Conservation (phyloP, 2,329 filamentous ascomycete genomes). For the Phyllosticta citrichinensis region DNA sequence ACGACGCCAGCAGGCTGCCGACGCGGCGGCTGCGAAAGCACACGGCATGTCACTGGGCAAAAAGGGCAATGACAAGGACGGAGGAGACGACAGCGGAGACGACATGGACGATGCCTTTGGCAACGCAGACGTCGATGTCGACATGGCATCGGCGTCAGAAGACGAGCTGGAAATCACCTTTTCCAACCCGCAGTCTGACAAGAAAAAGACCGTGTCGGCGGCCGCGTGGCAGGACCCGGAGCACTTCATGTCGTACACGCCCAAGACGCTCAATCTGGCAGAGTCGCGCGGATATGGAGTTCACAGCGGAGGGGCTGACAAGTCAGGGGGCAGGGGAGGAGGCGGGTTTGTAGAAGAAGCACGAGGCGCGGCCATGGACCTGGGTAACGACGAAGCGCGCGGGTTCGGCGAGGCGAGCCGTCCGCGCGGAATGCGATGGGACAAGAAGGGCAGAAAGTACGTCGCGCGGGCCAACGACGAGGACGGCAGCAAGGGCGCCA, state of each 20-base stretch:
- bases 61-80: slow-evolving; percentile 9
- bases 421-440: slow-evolving; percentile 75
- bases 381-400: slow-evolving; percentile 79
- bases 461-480: slow-evolving; percentile 86
- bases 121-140: slow-evolving; percentile 6
- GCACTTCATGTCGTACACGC: slow-evolving; percentile 94
- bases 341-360: slow-evolving; percentile 80
- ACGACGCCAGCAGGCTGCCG: slow-evolving; percentile 34
- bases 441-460: slow-evolving; percentile 94
- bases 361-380: slow-evolving; percentile 82
- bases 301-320: slow-evolving; percentile 59
- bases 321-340: slow-evolving; percentile 32
- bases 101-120: slow-evolving; percentile 18
- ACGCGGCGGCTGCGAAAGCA: slow-evolving; percentile 15
- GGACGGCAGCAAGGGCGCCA: slow-evolving; percentile 66
- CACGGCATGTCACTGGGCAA: not conserved
- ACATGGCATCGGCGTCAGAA: slow-evolving; percentile 36
- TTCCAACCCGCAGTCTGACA: slow-evolving; percentile 24
- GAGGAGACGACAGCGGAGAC: not conserved
- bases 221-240: slow-evolving; percentile 70
- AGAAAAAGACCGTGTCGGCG: slow-evolving; percentile 18
- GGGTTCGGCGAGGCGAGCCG: slow-evolving; percentile 69
- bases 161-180: slow-evolving; percentile 45
- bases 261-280: slow-evolving; percentile 65
- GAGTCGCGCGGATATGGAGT: slow-evolving; percentile 93